A percentile compares a stretch with the other conserved stretches of the same genome.
These are phyloP conservation scores for Amanita pallidorosea DNA, from an alignment of 768 basidiomycete species.

Conservation along the genomic window DNA sequence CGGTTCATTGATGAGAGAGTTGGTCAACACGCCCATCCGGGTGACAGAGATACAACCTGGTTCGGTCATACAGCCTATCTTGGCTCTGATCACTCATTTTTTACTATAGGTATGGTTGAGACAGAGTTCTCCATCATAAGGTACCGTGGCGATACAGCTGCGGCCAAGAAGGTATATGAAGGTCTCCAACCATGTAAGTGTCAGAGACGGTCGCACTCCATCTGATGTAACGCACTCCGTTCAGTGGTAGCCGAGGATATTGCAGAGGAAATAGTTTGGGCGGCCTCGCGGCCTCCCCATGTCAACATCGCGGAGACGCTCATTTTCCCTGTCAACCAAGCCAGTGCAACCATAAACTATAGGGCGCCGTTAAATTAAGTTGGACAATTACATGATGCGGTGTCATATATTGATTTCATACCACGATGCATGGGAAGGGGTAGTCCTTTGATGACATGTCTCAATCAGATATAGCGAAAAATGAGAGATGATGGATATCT, in stretches of 20 bases:
- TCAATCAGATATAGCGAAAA: neutral
- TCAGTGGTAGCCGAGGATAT: constrained; percentile 78
- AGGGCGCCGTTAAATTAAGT: constrained; percentile 28
- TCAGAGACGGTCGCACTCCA: neutral
- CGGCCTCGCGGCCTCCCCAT: constrained; percentile 82
- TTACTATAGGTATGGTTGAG: constrained; percentile 24
- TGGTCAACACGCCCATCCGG: constrained; percentile 87
- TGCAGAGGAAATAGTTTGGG: constrained; percentile 98
- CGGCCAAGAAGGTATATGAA: constrained; percentile 85
- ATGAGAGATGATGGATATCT: neutral
- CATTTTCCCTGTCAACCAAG: constrained; percentile 75
- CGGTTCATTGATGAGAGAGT: constrained; percentile 68
- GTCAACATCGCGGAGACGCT: constrained; percentile 83
- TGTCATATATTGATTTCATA: constrained; percentile 3
- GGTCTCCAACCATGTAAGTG: constrained; percentile 79
- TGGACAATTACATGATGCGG: constrained; percentile 8
- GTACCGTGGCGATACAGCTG: constrained; percentile 72
- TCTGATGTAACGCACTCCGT: constrained; percentile 7
- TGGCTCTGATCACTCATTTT: neutral
- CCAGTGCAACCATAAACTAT: constrained; percentile 54
- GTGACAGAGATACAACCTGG: constrained; percentile 95
- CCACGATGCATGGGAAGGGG: constrained; percentile 2
- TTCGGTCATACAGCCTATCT: constrained; percentile 17
- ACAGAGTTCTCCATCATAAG: constrained; percentile 87
- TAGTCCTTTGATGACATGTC: neutral